Evolutionary conservation across 805 yeast species (phyloP).

Genomic region (Candida michaelii): DNA sequence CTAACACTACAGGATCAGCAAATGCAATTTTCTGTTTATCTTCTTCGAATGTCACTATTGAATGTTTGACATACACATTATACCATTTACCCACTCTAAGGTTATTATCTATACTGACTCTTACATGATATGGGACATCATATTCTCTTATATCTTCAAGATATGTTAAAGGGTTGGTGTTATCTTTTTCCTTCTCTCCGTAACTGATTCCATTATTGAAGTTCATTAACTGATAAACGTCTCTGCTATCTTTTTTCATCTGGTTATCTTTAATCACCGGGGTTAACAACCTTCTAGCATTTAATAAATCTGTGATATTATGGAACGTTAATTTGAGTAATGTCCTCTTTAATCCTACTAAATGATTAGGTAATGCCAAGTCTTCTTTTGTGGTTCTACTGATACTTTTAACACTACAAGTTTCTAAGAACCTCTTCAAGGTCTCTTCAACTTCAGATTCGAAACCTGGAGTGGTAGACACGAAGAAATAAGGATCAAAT

Average conservation of each 20-base stretch:
- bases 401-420: slow-evolving; percentile 52
- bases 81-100: slow-evolving; percentile 97
- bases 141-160: slow-evolving; percentile 86
- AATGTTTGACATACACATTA: slow-evolving; percentile 64
- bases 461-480: slow-evolving; percentile 59
- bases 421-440: slow-evolving; percentile 65
- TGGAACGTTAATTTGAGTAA: slow-evolving; percentile 71
- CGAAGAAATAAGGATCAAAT: slow-evolving; percentile 83
- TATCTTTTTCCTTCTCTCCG: slow-evolving; percentile 22
- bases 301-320: slow-evolving; percentile 69
- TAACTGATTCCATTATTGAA: slow-evolving; percentile 32
- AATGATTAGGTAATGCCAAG: slow-evolving; percentile 77
- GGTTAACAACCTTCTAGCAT: slow-evolving; percentile 65
- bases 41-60: slow-evolving; percentile 54
- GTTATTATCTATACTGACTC: slow-evolving; percentile 89
- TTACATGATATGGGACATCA: slow-evolving; percentile 94
- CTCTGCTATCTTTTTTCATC: slow-evolving; percentile 58
- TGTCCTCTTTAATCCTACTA: slow-evolving; percentile 68
- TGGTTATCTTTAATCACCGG: slow-evolving; percentile 74
- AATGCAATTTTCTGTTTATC: slow-evolving; percentile 79
- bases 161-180: slow-evolving; percentile 56
- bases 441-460: slow-evolving; percentile 86
- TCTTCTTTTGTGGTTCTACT: slow-evolving; percentile 71
- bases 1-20: slow-evolving; percentile 95
- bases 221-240: slow-evolving; percentile 62